phyloP scores from a whole-genome alignment of 768 basidiomycete species.

The Tylopilus plumbeoviolaceoides region DNA sequence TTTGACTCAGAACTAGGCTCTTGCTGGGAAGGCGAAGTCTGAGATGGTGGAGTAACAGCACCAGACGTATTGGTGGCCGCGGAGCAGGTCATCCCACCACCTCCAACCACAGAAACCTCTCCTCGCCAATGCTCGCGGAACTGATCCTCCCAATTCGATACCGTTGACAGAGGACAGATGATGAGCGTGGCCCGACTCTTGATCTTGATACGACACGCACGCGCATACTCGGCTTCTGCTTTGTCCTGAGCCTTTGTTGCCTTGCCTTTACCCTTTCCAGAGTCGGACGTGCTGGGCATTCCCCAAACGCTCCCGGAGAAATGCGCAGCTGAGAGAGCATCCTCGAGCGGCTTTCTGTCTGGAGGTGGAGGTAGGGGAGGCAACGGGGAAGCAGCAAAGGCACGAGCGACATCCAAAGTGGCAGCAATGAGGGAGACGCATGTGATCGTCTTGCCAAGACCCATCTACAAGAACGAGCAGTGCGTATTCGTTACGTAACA shows the following conservation, averaged over 20 bases:
- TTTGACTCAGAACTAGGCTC: slow-evolving; percentile 25
- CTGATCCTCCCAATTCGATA: slow-evolving; percentile 99
- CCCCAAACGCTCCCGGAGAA: slow-evolving; percentile 82
- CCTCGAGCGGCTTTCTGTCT: slow-evolving; percentile 29
- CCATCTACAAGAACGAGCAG: slow-evolving; percentile 61
- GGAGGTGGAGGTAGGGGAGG: slow-evolving; percentile 41
- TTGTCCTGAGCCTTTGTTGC: slow-evolving; percentile 65
- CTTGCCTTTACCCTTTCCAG: slow-evolving; percentile 61
- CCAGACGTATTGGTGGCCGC: slow-evolving; percentile 32
- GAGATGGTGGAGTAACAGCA: slow-evolving; percentile 34
- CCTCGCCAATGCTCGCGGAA: slow-evolving; percentile 97
- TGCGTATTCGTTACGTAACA: slow-evolving; percentile 13
- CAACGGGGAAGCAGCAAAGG: slow-evolving; percentile 59
- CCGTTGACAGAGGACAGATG: slow-evolving; percentile 93
- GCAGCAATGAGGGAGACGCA: slow-evolving; percentile 91
- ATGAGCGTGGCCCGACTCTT: slow-evolving; percentile 92
- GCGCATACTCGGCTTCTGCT: slow-evolving; percentile 61
- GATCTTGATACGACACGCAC: slow-evolving; percentile 73
- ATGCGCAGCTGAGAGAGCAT: slow-evolving; percentile 45
- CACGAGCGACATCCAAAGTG: slow-evolving; percentile 66
- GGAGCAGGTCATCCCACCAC: slow-evolving; percentile 45
- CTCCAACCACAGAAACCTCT: slow-evolving; percentile 78
- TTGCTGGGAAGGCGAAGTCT: slow-evolving; percentile 31
- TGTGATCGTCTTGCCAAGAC: slow-evolving; percentile 95
- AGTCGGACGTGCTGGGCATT: slow-evolving; percentile 56